Conservation (phyloP, 495 filamentous ascomycete species). For the Penicillium bovifimosum region DNA sequence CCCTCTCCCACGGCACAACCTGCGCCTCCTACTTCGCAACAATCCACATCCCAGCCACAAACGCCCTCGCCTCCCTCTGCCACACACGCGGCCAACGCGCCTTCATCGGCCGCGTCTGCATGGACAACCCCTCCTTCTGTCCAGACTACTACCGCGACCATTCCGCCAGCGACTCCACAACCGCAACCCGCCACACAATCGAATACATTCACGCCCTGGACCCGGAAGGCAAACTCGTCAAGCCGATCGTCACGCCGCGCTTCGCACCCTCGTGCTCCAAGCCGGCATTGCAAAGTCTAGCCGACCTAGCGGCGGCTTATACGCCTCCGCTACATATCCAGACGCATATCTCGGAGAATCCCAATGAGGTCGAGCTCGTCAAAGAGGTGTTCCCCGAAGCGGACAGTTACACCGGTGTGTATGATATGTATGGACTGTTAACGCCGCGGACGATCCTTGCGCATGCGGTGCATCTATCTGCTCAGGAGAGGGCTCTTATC, state of each 20-base stretch:
- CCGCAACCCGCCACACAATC: conserved; percentile 56
- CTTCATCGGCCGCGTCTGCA: conserved; percentile 80
- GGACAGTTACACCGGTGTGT: conserved; percentile 67
- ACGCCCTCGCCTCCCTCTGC: conserved; percentile 77
- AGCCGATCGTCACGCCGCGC: conserved; percentile 81
- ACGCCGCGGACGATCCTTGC: conserved; percentile 73
- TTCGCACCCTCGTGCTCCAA: conserved; percentile 76
- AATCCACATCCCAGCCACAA: conserved; percentile 69
- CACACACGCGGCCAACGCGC: conserved; percentile 71
- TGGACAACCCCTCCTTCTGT: conserved; percentile 61
- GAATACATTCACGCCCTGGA: conserved; percentile 64
- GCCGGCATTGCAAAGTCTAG: conserved; percentile 56
- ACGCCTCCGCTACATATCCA: conserved; percentile 62
- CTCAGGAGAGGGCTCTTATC: conserved; percentile 59
- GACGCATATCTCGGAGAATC: conserved; percentile 90
- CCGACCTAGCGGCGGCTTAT: conserved; percentile 53
- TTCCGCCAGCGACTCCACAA: conserved; percentile 48
- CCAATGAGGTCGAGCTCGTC: conserved; percentile 65
- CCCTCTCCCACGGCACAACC: conserved; percentile 82
- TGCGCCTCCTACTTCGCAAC: conserved; percentile 88
- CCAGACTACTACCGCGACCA: conserved; percentile 73
- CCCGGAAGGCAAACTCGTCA: conserved; percentile 52
- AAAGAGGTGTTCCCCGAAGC: conserved; percentile 59
- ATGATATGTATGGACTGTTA: conserved; percentile 66
- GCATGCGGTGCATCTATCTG: conserved; percentile 72